These are phyloP conservation scores for Paralagenidium karlingii DNA, from an alignment of 352 stramenopile species.

Conservation along the genomic window DNA sequence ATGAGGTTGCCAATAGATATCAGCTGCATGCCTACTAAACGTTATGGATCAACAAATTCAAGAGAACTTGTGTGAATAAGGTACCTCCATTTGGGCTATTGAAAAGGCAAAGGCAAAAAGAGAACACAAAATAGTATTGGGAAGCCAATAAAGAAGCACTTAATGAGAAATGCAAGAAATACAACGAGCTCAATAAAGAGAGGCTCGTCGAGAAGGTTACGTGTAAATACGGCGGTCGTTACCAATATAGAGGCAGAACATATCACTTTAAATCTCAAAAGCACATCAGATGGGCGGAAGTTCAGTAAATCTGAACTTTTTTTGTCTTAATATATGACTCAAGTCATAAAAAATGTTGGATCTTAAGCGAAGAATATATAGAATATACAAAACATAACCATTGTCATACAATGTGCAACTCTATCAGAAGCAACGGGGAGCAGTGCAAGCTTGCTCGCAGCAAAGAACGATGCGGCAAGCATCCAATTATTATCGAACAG, in stretches of 20 bases:
- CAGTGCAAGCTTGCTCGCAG: slow-evolving; percentile 9
- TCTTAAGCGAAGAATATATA: too few relatives aligned
- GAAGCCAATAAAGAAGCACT: slow-evolving; percentile 12
- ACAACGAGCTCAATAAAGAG: slow-evolving; percentile 11
- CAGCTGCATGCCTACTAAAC: slow-evolving; percentile 7
- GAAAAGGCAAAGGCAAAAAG: slow-evolving; percentile 7
- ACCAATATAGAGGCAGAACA: slow-evolving; percentile 11
- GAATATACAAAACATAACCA: too few relatives aligned
- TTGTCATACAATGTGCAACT: slow-evolving; percentile 9
- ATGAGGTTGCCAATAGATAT: slow-evolving; percentile 8
- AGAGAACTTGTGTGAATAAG: slow-evolving; percentile 13
- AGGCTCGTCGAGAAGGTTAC: slow-evolving; percentile 5
- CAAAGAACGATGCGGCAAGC: slow-evolving; percentile 9
- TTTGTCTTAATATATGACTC: too few relatives aligned
- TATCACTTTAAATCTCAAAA: slow-evolving; percentile 12
- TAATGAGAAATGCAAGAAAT: slow-evolving; percentile 10
- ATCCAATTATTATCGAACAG: slow-evolving; percentile 7
- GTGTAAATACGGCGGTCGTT: slow-evolving; percentile 7
- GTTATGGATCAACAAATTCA: slow-evolving; percentile 12
- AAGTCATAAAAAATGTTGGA: too few relatives aligned
- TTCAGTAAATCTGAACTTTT: slow-evolving; percentile 1
- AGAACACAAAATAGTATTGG: slow-evolving; percentile 8
- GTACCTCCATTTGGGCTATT: slow-evolving; percentile 7
- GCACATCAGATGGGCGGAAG: slow-evolving; percentile 8
- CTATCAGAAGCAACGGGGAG: slow-evolving; percentile 7